Evolutionary conservation across 1,139 yeast genomes (phyloP).

Genomic region (Candida labiduridarum): DNA sequence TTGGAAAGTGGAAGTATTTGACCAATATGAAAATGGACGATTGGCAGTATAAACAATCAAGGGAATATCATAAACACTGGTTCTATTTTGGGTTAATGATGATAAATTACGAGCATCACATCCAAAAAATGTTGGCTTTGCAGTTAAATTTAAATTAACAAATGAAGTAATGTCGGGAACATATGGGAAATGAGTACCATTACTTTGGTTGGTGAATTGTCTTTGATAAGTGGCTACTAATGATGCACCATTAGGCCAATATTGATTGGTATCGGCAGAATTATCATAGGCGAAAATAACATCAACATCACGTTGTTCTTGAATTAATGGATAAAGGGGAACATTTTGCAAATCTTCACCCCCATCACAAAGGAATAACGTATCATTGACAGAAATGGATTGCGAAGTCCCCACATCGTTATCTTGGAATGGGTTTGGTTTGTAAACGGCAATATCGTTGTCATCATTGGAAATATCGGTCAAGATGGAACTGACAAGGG

Average conservation of each 20-base stretch:
- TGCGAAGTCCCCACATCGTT: constrained; percentile 41
- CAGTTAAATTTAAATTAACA: constrained; percentile 57
- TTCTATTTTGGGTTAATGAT: constrained; percentile 31
- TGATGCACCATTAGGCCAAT: constrained; percentile 47
- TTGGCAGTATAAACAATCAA: constrained; percentile 81
- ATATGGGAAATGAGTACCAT: constrained; percentile 74
- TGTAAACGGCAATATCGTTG: constrained; percentile 47
- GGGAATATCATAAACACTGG: constrained; percentile 55
- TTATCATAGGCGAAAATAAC: constrained; percentile 53
- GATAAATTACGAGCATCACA: constrained; percentile 75
- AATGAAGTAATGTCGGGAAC: constrained; percentile 80
- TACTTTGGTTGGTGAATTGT: constrained; percentile 64
- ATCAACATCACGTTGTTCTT: constrained; percentile 42
- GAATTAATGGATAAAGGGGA: constrained; percentile 43
- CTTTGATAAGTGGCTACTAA: constrained; percentile 59
- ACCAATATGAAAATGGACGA: constrained; percentile 63
- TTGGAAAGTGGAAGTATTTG: constrained; percentile 75
- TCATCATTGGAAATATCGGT: constrained; percentile 45
- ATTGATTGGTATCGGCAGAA: constrained; percentile 44
- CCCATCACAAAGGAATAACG: constrained; percentile 46
- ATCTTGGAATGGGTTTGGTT: constrained; percentile 56
- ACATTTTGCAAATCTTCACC: constrained; percentile 47
- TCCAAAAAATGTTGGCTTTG: constrained; percentile 82
- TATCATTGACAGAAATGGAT: constrained; percentile 33
- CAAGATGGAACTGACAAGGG: constrained; percentile 49